Percentiles rank a stretch among this genome's conserved stretches.
Conservation (phyloP, 306 rosid species). For the Morella rubra region DNA sequence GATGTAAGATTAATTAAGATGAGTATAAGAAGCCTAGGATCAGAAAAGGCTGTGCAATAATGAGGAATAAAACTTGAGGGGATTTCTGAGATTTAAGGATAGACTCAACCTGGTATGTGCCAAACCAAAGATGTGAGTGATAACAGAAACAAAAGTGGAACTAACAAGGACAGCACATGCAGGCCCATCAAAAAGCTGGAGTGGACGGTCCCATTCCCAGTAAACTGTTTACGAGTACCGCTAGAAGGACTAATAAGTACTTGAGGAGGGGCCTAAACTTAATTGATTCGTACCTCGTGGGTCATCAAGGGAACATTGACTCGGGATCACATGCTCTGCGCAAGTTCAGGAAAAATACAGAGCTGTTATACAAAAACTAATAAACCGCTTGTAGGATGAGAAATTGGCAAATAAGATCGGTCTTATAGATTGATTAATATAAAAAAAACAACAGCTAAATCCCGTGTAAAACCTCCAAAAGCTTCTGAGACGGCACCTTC, state of each 20-base stretch:
- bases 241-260: constrained; percentile 33
- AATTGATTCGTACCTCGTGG: constrained; percentile 17
- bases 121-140: constrained; percentile 23
- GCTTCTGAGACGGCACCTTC: background rate
- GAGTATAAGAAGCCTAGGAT: constrained; percentile 9
- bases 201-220: constrained; percentile 22
- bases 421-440: background rate
- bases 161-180: constrained; percentile 25
- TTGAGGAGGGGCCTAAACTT: constrained; percentile 29
- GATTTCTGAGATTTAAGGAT: constrained; percentile 21
- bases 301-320: constrained; percentile 21
- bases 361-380: background rate
- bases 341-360: background rate
- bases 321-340: constrained; percentile 18
- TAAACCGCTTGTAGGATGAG: background rate
- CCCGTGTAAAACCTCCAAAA: background rate
- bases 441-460: background rate
- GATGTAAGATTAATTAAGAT: background rate
- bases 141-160: constrained; percentile 4
- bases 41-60: constrained; percentile 5
- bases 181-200: constrained; percentile 20
- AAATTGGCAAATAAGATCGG: background rate
- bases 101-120: constrained; percentile 27
- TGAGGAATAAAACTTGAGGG: constrained; percentile 2
- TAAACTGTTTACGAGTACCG: background rate